Conservation (phyloP, 2,329 filamentous ascomycete genomes). For the Blastomyces gilchristii region DNA sequence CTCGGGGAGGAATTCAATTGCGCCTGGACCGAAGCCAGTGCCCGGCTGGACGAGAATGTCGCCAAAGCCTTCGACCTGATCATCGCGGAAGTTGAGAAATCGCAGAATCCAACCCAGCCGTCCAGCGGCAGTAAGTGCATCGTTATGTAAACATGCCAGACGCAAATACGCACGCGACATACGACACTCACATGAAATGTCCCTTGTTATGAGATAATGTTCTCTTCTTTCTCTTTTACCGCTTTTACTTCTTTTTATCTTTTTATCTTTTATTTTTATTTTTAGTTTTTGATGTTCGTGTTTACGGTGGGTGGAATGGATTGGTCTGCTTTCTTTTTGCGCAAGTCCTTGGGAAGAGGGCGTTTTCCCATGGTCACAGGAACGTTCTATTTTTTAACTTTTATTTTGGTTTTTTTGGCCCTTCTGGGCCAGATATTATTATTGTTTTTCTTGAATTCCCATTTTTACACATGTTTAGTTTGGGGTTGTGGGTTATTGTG, state of each 20-base stretch:
- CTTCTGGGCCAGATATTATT: background rate
- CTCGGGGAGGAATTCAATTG: conserved; percentile 80
- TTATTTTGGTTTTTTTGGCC: background rate
- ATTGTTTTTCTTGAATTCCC: background rate
- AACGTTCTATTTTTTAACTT: background rate
- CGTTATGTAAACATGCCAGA: conserved; percentile 55
- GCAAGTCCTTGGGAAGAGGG: background rate
- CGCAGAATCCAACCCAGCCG: conserved; percentile 78
- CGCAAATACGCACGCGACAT: too few species aligned
- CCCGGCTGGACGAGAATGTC: conserved; percentile 90
- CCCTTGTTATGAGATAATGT: background rate
- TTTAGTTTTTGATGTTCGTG: background rate
- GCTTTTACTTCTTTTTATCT: background rate
- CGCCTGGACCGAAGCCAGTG: conserved; percentile 89
- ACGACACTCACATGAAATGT: background rate
- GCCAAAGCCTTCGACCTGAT: conserved; percentile 85
- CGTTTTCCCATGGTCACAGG: background rate
- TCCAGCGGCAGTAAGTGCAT: conserved; percentile 68
- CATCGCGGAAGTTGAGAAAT: conserved; percentile 90
- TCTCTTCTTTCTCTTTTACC: background rate
- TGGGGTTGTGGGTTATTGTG: background rate
- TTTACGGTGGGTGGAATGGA: background rate
- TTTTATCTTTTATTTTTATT: background rate
- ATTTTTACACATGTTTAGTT: conserved; percentile 1
- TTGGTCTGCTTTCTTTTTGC: background rate